A percentile compares a stretch with the other conserved stretches of the same genome.
These are phyloP conservation scores for Candida schatavii DNA, from an alignment of 805 yeast species.

Conservation along the genomic window DNA sequence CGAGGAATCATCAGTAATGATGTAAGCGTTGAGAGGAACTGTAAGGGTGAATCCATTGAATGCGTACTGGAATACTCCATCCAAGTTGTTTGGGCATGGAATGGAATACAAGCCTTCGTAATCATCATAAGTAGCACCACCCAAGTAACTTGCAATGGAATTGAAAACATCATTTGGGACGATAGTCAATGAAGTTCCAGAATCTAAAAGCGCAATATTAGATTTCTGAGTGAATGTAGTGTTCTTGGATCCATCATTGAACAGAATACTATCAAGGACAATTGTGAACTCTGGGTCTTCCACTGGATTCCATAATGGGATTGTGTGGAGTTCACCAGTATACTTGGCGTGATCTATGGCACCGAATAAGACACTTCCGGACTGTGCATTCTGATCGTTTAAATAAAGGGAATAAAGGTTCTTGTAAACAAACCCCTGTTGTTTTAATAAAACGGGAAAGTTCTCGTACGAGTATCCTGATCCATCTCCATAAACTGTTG, in stretches of 20 bases:
- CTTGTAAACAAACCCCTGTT: conserved; percentile 53
- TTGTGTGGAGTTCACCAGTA: conserved; percentile 45
- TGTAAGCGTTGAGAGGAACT: too few relatives aligned
- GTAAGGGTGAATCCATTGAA: neutral
- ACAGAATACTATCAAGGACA: neutral
- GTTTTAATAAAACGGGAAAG: conserved; percentile 59
- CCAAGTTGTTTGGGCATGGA: neutral
- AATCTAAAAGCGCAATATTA: neutral
- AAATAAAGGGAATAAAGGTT: conserved; percentile 63
- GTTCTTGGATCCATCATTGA: neutral
- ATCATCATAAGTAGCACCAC: neutral
- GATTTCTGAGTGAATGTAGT: neutral
- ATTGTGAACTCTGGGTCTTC: too few relatives aligned
- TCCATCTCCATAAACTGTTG: neutral
- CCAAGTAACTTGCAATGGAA: neutral
- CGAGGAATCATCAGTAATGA: too few relatives aligned
- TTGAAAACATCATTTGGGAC: neutral
- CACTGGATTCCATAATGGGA: conserved; percentile 35
- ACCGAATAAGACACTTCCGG: conserved; percentile 68
- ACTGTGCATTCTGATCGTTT: conserved; percentile 35
- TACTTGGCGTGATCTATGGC: conserved; percentile 67
- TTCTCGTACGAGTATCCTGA: conserved; percentile 55
- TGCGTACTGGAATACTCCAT: neutral
- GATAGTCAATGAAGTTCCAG: conserved; percentile 28
- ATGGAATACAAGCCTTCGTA: neutral